These are phyloP conservation scores for Arctium lappa DNA, from an alignment of 129 eudicot genomes.

Conservation along the genomic window DNA sequence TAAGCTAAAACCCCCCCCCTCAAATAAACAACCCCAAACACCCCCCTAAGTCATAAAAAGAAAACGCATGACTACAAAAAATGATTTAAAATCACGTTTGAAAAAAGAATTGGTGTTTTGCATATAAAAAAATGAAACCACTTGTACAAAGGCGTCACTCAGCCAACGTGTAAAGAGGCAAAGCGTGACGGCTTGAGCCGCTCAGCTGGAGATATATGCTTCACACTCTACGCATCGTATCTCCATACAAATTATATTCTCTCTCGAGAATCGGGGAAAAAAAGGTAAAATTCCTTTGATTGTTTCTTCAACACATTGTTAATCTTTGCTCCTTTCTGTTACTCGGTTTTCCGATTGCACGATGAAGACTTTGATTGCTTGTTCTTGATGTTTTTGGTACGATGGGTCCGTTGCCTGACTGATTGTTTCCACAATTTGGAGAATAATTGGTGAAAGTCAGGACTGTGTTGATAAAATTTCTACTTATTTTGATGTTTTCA, in stretches of 20 bases:
- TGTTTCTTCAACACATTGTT: conserved; percentile 12
- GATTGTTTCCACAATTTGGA: conserved; percentile 12
- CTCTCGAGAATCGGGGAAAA: conserved; percentile 18
- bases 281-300: conserved; percentile 17
- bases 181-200: conserved; percentile 35
- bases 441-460: conserved; percentile 6
- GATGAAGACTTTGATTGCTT: conserved; percentile 1
- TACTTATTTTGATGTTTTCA: background rate
- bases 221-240: conserved; percentile 33
- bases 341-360: conserved; percentile 1
- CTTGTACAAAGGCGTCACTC: conserved; percentile 15
- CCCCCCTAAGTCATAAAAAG: too few relatives aligned
- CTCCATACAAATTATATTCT: conserved; percentile 10
- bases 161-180: conserved; percentile 36
- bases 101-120: background rate
- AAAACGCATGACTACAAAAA: background rate
- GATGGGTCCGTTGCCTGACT: background rate
- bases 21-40: too few relatives aligned
- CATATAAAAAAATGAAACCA: conserved; percentile 12
- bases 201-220: conserved; percentile 9
- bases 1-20: too few relatives aligned
- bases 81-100: background rate
- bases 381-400: background rate
- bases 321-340: conserved; percentile 8
- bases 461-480: background rate